phyloP scores from a whole-genome alignment of 2,329 filamentous ascomycete species.

The Decorospora gaudefroyi region DNA sequence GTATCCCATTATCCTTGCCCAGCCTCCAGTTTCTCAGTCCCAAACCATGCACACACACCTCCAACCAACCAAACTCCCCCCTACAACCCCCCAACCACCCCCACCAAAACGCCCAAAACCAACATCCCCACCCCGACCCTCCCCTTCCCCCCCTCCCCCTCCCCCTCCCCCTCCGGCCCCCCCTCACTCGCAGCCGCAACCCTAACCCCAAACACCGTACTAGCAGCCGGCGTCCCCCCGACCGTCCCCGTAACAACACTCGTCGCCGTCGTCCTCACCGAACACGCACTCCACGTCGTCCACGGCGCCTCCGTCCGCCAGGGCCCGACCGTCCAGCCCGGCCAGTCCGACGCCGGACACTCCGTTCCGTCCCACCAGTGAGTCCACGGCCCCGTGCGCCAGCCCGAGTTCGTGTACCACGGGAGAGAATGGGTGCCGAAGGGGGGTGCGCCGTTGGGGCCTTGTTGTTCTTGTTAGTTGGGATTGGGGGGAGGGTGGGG shows the following conservation, averaged over 20 bases:
- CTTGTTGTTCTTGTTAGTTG: slow-evolving; percentile 3
- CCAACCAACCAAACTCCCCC: too few relatives aligned
- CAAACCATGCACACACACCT: too few relatives aligned
- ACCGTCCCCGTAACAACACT: slow-evolving; percentile 38
- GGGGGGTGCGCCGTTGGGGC: slow-evolving; percentile 31
- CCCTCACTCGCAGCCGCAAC: slow-evolving; percentile 37
- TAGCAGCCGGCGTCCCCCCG: slow-evolving; percentile 26
- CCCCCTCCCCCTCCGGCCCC: not conserved
- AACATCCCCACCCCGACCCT: slow-evolving; percentile 28
- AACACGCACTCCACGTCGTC: slow-evolving; percentile 44
- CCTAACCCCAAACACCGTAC: slow-evolving; percentile 39
- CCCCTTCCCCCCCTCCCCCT: slow-evolving; percentile 10
- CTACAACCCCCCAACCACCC: slow-evolving; percentile 31
- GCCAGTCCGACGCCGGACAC: slow-evolving; percentile 44
- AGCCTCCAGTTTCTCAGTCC: too few relatives aligned
- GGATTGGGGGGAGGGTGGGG: not conserved
- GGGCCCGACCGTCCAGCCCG: slow-evolving; percentile 44
- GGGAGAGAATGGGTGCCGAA: slow-evolving; percentile 37
- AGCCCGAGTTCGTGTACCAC: slow-evolving; percentile 35
- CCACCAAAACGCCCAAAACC: slow-evolving; percentile 26
- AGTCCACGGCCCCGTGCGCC: slow-evolving; percentile 42
- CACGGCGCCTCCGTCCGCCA: slow-evolving; percentile 46
- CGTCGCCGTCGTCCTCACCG: slow-evolving; percentile 39
- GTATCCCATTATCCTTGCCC: too few relatives aligned
- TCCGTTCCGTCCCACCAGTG: slow-evolving; percentile 42